Evolutionary conservation across 192 early-diverging fungal genomes (phyloP), one percentile per base, ranked within the genome.

Genomic region (Spizellomyces punctatus): DNA sequence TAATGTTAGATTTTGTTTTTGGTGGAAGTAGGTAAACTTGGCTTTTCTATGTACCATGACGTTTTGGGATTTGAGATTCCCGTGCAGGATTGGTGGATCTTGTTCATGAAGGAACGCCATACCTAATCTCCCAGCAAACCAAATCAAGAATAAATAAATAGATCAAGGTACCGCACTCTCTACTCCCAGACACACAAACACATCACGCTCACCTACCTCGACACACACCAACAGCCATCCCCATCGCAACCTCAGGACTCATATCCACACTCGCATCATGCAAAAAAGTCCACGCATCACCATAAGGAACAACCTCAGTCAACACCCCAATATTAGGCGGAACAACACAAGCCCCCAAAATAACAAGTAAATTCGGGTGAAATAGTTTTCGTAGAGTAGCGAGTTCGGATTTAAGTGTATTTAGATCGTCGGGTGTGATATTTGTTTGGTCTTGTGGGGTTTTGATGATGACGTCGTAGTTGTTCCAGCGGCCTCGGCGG

Each of bases 31-130:
- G n/a, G n/a, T n/a, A n/a, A n/a, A n/a, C n/a, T n/a, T n/a, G n/a
- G n/a, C n/a, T n/a, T 19, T 41, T 64, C 2, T 19, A 10, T 46
- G 47, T 64, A 85, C 82, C 74, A 86, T 43, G 19, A 86, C 63
- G 59, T 85, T 85, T 41, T 63, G 72, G 10, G 76, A 54, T 57
- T 77, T 84, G 52, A 86, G 60, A 46, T 82, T 80, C 36, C 67
- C 45, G 58, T 86, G 84, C 14, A 60, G 44, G n/a, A 81, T 63
- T 0, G 78, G 78, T 46, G 78, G 78, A 16, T 67, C 71, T 46
- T 78, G 66, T 48, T 63, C 70, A 55, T 86, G 84, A 42, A 85
- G 59, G 65, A 67, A 78, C 16, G 54, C 46, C 66, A 85, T 64
- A n/a, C 67, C 80, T 81, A 27, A 9, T 22, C 27, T 36, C 27